A percentile compares a stretch with the other conserved stretches of the same genome.
These are phyloP conservation scores for Coemansia guatemalensis DNA, from an alignment of 192 early-diverging fungal genomes.

Conservation along the genomic window DNA sequence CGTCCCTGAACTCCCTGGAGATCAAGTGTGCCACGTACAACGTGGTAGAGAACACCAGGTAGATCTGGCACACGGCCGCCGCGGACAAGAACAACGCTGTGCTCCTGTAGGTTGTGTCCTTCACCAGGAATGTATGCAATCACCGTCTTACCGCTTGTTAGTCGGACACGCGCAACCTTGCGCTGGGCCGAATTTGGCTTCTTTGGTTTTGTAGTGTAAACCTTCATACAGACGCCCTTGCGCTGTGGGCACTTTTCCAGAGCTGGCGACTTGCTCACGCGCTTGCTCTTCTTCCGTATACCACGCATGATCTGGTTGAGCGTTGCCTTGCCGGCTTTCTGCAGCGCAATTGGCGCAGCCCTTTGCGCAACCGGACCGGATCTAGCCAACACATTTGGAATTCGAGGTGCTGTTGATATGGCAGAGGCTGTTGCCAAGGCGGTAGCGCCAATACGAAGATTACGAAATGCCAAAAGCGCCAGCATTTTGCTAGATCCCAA, in stretches of 20 bases:
- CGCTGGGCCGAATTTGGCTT: conserved; percentile 98
- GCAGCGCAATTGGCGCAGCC: conserved; percentile 11
- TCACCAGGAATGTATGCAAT: conserved; percentile 98
- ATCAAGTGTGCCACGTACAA: conserved; percentile 91
- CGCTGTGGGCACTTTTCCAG: conserved; percentile 85
- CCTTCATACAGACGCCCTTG: conserved; percentile 93
- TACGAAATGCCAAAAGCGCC: conserved; percentile 38
- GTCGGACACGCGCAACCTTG: conserved; percentile 87
- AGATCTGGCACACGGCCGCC: conserved; percentile 96
- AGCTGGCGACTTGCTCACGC: conserved; percentile 74
- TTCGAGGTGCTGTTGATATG: not conserved
- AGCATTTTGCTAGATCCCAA: conserved; percentile 19
- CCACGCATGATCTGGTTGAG: conserved; percentile 92
- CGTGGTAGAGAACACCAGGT: conserved; percentile 95
- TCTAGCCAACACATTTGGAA: conserved; percentile 3
- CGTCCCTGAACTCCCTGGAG: conserved; percentile 90
- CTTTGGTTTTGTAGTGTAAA: conserved; percentile 94
- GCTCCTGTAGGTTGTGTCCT: conserved; percentile 97
- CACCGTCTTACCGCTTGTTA: conserved; percentile 90
- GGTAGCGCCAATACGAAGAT: conserved; percentile 33
- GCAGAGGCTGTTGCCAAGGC: not conserved
- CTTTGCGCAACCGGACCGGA: not conserved
- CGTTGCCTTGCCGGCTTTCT: conserved; percentile 68
- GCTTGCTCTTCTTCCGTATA: conserved; percentile 67
- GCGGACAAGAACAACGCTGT: conserved; percentile 92